Conservation (phyloP, 495 filamentous ascomycete genomes). For the Aspergillus bertholletiae region DNA sequence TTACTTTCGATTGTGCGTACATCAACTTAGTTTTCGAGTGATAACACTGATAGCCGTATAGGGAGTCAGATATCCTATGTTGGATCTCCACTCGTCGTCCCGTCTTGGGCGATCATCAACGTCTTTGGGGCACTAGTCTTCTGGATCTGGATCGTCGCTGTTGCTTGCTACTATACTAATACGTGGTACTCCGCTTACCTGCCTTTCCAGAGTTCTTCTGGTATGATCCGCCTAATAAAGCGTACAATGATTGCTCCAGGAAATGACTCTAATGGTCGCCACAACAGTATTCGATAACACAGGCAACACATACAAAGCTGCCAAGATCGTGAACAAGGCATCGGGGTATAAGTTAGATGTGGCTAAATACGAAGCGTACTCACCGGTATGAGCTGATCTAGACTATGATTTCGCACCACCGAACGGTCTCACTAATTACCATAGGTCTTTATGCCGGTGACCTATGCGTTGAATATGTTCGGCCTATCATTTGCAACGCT, state of each 20-base stretch:
- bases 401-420: too few species aligned
- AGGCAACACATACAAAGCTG: constrained; percentile 71
- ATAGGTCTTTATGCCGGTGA: constrained; percentile 74
- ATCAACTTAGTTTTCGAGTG: constrained; percentile 28
- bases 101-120: constrained; percentile 82
- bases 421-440: too few species aligned
- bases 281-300: constrained; percentile 74
- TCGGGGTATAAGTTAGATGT: constrained; percentile 66
- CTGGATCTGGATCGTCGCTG: constrained; percentile 77
- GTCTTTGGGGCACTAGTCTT: constrained; percentile 69
- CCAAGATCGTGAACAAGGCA: constrained; percentile 59
- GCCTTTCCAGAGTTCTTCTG: constrained; percentile 23
- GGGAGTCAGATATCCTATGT: constrained; percentile 84
- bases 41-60: constrained; percentile 45
- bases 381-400: too few species aligned
- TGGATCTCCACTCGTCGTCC: constrained; percentile 72
- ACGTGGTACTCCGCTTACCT: constrained; percentile 44
- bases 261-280: neutral
- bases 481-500: constrained; percentile 78
- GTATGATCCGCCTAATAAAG: constrained; percentile 6
- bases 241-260: too few species aligned
- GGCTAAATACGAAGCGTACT: constrained; percentile 68
- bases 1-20: constrained; percentile 67
- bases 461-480: constrained; percentile 72
- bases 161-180: constrained; percentile 46